A percentile compares a stretch with the other conserved stretches of the same genome.
phyloP scores from a whole-genome alignment of 169 alveolate species.

The Plasmodium vinckei region DNA sequence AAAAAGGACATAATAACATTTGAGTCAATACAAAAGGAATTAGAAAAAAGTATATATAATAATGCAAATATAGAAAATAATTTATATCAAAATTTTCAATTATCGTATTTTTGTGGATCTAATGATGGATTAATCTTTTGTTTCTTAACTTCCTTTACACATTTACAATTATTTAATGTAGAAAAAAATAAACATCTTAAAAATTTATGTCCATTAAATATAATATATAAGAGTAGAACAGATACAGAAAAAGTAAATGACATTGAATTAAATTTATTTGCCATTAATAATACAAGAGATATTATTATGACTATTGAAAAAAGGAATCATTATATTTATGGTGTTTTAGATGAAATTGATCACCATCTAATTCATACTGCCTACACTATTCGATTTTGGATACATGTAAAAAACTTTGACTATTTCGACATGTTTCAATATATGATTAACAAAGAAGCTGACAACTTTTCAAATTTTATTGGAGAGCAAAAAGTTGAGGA shows the following conservation, averaged over 20 bases:
- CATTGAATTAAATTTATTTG: constrained; percentile 30
- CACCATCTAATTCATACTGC: neutral
- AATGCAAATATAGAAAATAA: constrained; percentile 39
- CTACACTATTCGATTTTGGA: constrained; percentile 34
- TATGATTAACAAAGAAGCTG: neutral
- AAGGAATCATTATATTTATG: constrained; percentile 30
- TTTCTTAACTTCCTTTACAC: constrained; percentile 34
- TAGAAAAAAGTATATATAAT: constrained; percentile 35
- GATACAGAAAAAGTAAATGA: constrained; percentile 40
- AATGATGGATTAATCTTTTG: constrained; percentile 29
- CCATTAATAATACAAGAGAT: constrained; percentile 34
- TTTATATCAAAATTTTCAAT: constrained; percentile 41
- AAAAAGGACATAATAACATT: constrained; percentile 13
- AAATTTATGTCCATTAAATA: constrained; percentile 32
- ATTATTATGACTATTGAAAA: constrained; percentile 52
- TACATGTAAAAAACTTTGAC: constrained; percentile 1
- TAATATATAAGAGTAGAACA: constrained; percentile 47
- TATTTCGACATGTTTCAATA: neutral
- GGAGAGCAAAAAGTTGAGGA: neutral
- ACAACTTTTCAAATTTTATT: neutral
- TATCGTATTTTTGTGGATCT: constrained; percentile 54
- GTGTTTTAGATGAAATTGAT: neutral
- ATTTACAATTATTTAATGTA: constrained; percentile 26
- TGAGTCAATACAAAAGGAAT: constrained; percentile 14
- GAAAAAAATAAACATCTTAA: constrained; percentile 53